Conservation (phyloP, 768 basidiomycete genomes). For the Lanmaoa rubissima region DNA sequence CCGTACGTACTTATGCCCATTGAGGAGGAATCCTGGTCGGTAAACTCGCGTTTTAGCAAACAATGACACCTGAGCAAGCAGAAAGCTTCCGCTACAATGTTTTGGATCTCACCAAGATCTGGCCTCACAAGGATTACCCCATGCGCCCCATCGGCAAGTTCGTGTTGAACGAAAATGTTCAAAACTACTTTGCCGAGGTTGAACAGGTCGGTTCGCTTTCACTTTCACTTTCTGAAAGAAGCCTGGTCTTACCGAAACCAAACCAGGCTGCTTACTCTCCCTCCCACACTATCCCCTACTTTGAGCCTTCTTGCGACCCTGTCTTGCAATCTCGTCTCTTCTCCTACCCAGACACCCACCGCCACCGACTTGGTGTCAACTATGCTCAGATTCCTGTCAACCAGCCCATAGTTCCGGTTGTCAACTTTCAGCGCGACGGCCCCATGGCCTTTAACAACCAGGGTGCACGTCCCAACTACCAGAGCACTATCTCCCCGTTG, state of each 20-base stretch:
- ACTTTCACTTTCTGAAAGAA: constrained; percentile 22
- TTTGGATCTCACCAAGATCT: constrained; percentile 88
- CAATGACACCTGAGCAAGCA: constrained; percentile 90
- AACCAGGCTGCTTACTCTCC: constrained; percentile 78
- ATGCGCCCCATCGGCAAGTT: constrained; percentile 85
- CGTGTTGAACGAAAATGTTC: constrained; percentile 71
- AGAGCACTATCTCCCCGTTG: constrained; percentile 72
- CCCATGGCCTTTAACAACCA: constrained; percentile 67
- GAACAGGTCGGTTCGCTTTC: constrained; percentile 68
- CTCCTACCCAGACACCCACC: constrained; percentile 90
- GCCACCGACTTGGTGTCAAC: constrained; percentile 78
- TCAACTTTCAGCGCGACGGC: constrained; percentile 95
- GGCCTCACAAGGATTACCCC: constrained; percentile 88
- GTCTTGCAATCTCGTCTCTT: constrained; percentile 93
- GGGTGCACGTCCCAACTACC: constrained; percentile 85
- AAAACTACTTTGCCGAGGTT: constrained; percentile 93
- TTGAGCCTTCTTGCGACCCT: constrained; percentile 89
- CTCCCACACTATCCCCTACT: constrained; percentile 82
- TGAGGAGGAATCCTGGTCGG: not conserved
- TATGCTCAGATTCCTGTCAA: constrained; percentile 90
- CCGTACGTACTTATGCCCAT: constrained; percentile 45
- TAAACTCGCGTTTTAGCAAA: constrained; percentile 55
- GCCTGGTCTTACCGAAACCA: constrained; percentile 5
- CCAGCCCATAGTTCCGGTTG: constrained; percentile 64
- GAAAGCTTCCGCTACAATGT: constrained; percentile 89